Evolutionary conservation across 1,284 basidiomycete genomes (phyloP), one percentile per base, ranked within the genome.

Genomic region (Mrakiaceae sp.): DNA sequence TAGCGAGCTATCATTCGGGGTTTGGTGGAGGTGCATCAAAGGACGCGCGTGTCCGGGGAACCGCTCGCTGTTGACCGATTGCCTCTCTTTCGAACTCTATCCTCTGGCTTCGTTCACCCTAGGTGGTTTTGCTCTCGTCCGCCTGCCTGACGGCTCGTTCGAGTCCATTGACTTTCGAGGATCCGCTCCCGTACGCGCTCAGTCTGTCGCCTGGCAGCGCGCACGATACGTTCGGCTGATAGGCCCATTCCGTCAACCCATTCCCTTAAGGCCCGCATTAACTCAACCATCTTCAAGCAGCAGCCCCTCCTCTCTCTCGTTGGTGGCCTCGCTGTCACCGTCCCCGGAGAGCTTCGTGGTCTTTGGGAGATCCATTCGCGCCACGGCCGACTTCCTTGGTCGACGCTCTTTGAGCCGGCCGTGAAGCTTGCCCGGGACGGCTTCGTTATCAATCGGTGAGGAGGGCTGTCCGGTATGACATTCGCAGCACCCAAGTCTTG

Each of bases 281-380:
- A 66, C 48, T 48, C 60, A 14, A 58, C 60, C 44, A 27, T 66
- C 12, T 66, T 66, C 64, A 16, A 43, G 27, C 49, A 16, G 5
- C 56, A 66, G 50, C 58, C 55, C 5, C 16, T 42, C 3, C 14
- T 62, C 44, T 66, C 80, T 3, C 79, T 74, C 66, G 83, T 82
- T 65, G 93, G 94, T 7, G 93, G 94, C 3, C 77, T 96, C 39
- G 75, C 88, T 7, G 82, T 92, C 16, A 93, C 82, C 43, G 85
- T 95, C 1, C 93, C 94, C 0, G 88, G 91, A 3, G 92, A 96
- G 76, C 74, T 96, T 59, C 81, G 85, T 40, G 93, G 92, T 2
- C 80, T 96, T 42, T 83, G 87, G 72, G 86, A 85, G 71, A 87
- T 87, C 0, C 87, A 93, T 76, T 76, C 78, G 50, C 80, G 83